A percentile compares a stretch with the other conserved stretches of the same genome.
phyloP scores from a whole-genome alignment of 2,329 filamentous ascomycete genomes.

The Penicillium sp. region DNA sequence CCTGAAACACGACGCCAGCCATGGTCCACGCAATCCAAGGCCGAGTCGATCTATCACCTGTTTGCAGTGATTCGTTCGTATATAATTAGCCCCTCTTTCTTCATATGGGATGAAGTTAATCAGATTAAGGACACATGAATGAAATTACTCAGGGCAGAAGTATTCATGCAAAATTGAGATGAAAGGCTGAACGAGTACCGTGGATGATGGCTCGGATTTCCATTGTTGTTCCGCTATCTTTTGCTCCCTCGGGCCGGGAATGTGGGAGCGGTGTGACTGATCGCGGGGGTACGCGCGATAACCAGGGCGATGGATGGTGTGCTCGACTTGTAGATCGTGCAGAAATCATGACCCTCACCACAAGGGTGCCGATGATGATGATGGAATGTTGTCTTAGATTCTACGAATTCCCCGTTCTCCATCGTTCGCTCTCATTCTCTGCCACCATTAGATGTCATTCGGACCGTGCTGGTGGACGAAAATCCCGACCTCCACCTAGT shows the following conservation, averaged over 20 bases:
- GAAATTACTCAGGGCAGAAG: background rate
- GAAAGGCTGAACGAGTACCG: slow-evolving; percentile 22
- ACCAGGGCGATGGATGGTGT: background rate
- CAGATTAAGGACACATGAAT: background rate
- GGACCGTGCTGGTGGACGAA: background rate
- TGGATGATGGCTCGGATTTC: slow-evolving; percentile 12
- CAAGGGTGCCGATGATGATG: background rate
- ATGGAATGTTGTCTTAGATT: slow-evolving; percentile 1
- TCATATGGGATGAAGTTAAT: background rate
- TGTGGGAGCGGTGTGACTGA: slow-evolving; percentile 33
- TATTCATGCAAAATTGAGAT: background rate
- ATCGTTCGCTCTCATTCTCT: background rate
- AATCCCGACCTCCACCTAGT: background rate
- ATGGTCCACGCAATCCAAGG: background rate
- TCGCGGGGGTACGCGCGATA: background rate
- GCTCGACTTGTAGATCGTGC: background rate
- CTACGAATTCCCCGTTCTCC: background rate
- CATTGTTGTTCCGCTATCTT: background rate
- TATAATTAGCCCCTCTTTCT: background rate
- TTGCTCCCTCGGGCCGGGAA: slow-evolving; percentile 11
- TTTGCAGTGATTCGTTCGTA: background rate
- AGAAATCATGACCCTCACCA: background rate
- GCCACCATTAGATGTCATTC: slow-evolving; percentile 14
- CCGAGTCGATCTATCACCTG: background rate
- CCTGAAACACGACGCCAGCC: slow-evolving; percentile 6